Evolutionary conservation across 1,284 basidiomycete genomes (phyloP).

Genomic region (Apiotrichum sp.): DNA sequence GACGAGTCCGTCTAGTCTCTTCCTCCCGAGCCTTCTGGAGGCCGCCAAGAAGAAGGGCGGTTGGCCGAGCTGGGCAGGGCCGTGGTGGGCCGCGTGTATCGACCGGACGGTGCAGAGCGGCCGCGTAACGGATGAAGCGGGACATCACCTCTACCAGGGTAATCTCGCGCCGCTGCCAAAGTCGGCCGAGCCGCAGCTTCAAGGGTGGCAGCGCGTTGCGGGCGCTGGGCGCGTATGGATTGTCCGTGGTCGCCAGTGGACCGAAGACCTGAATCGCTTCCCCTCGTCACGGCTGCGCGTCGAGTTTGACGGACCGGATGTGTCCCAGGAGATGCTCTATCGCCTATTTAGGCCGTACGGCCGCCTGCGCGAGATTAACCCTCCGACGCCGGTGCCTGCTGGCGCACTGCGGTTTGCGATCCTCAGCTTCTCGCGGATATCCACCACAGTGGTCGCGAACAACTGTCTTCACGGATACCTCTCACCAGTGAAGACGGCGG

Average conservation of each 20-base stretch:
- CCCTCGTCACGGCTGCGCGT: conserved; percentile 66
- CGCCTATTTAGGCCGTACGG: conserved; percentile 63
- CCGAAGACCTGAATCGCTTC: conserved; percentile 80
- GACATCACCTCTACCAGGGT: conserved; percentile 15
- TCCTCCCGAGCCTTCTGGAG: conserved; percentile 35
- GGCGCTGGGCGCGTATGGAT: conserved; percentile 64
- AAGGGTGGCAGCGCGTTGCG: conserved; percentile 21
- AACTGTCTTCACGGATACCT: conserved; percentile 75
- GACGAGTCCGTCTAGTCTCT: conserved; percentile 30
- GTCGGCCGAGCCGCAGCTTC: conserved; percentile 1
- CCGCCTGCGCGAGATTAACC: conserved; percentile 61
- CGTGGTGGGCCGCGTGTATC: conserved; percentile 31
- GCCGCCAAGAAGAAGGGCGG: conserved; percentile 39
- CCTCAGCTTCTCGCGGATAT: conserved; percentile 59
- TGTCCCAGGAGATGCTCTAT: conserved; percentile 61
- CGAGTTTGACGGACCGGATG: conserved; percentile 79
- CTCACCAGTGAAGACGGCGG: conserved; percentile 44
- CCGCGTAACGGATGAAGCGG: conserved; percentile 4
- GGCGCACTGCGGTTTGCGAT: conserved; percentile 63
- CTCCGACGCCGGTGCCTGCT: conserved; percentile 59
- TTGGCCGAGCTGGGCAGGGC: conserved; percentile 43
- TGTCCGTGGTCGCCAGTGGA: conserved; percentile 76
- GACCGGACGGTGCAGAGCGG: background rate
- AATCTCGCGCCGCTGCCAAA: background rate
- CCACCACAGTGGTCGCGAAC: conserved; percentile 71